phyloP scores from a whole-genome alignment of 169 alveolate genomes.

The Babesia gibsoni region DNA sequence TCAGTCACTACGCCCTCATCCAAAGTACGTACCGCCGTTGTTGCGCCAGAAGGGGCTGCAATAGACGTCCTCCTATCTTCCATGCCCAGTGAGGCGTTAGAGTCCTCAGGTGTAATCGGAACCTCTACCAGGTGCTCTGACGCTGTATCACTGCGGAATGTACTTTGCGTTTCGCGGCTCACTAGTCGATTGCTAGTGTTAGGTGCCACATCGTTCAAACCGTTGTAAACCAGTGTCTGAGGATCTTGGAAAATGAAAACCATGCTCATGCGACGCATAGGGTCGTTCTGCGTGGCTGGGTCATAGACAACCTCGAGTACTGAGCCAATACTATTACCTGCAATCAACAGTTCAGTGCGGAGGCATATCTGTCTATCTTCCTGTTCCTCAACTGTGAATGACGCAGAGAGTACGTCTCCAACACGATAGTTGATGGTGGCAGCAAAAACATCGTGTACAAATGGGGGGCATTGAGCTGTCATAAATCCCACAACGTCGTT shows the following conservation, averaged over 20 bases:
- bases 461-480: constrained; percentile 71
- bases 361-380: constrained; percentile 83
- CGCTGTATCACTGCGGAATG: constrained; percentile 48
- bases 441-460: constrained; percentile 77
- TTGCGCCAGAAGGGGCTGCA: not conserved
- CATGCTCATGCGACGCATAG: constrained; percentile 81
- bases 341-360: constrained; percentile 84
- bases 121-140: constrained; percentile 32
- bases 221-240: constrained; percentile 46
- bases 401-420: constrained; percentile 79
- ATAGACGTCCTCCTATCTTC: not conserved
- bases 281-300: constrained; percentile 81
- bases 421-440: constrained; percentile 77
- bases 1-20: not conserved
- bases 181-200: constrained; percentile 23
- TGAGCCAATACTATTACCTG: constrained; percentile 88
- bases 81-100: not conserved
- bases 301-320: constrained; percentile 86
- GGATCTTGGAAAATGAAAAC: constrained; percentile 82
- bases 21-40: not conserved
- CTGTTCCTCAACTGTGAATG: constrained; percentile 71
- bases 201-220: not conserved
- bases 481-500: constrained; percentile 90
- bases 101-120: not conserved
- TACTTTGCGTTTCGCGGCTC: constrained; percentile 33